Evolutionary conservation across 1,284 basidiomycete species (phyloP), one percentile per base, ranked within the genome.

Genomic region (Sutorius eximius): DNA sequence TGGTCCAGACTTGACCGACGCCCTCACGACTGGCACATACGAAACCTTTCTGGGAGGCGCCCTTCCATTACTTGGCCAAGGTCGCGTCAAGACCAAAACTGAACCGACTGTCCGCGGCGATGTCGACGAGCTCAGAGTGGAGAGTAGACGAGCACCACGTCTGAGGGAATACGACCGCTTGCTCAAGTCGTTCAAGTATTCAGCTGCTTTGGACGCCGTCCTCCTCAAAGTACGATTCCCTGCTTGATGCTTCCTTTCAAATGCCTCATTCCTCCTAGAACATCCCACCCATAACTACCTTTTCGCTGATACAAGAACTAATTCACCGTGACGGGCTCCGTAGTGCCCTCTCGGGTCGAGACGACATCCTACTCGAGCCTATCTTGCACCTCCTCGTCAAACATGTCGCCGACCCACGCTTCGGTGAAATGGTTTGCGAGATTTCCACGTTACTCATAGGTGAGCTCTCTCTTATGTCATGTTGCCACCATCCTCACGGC

Each of bases 321-420:
- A 88, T 97, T 45, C 91, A 96, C 65, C 87, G 93, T 9, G 94
- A 99, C 69, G 96, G 93, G 2, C 78, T 99, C 40, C 82, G 87
- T 52, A 85, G 86, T 61, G 96, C 97, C 1, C 79, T 99, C 5
- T 81, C 88, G 0, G 93, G 94, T 27, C 84, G 97, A 45, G 96
- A 99, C 67, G 97, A 99, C 68, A 89, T 98, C 29, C 82, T 96
- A 4, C 78, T 99, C 3, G 95, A 98, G 70, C 96, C 96, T 0
- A 80, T 99, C 20, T 79, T 99, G 10, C 80, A 86, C 2, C 83
- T 98, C 49, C 79, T 99, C 11, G 75, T 94, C 47, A 91, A 92
- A 62, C 84, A 98, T 69, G 82, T 97, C 46, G 80, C 87, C 3
- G 95, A 98, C 71, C 92, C 95, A 46, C 85, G 93, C 27, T 99